Evolutionary conservation across 148 eudicot genomes (phyloP).

Genomic region (Polygonum aviculare): DNA sequence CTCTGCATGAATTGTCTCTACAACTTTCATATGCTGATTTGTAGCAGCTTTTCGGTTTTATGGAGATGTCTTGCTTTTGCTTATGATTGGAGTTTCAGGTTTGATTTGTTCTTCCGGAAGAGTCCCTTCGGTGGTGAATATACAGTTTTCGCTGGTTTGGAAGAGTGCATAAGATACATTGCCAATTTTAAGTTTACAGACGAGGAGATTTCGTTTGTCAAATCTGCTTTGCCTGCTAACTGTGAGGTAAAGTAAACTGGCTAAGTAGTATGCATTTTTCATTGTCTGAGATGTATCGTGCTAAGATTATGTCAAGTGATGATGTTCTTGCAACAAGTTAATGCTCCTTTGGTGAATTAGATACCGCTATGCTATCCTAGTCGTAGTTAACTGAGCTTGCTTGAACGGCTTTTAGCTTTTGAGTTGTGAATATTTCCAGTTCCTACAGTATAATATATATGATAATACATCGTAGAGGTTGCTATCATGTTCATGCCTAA

Average conservation of each 20-base stretch:
- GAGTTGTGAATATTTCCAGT: neutral
- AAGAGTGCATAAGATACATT: constrained; percentile 86
- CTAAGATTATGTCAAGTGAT: neutral
- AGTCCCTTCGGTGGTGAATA: constrained; percentile 93
- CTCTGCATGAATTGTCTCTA: neutral
- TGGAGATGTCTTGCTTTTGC: neutral
- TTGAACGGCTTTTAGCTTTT: neutral
- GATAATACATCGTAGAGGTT: neutral
- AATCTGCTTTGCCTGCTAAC: constrained; percentile 46
- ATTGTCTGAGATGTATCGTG: neutral
- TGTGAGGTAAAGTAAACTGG: constrained; percentile 64
- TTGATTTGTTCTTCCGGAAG: constrained; percentile 80
- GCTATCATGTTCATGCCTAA: neutral
- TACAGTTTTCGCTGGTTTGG: constrained; percentile 95
- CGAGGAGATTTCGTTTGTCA: constrained; percentile 59
- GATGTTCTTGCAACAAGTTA: neutral
- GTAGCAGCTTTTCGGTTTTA: neutral
- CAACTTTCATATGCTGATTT: neutral
- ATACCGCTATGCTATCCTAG: neutral
- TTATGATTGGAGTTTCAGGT: constrained; percentile 35
- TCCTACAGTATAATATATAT: neutral
- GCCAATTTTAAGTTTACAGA: constrained; percentile 75
- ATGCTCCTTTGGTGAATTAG: neutral
- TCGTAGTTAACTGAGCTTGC: neutral
- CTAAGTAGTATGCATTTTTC: neutral